Evolutionary conservation across 2,329 filamentous ascomycete species (phyloP).

Genomic region (Xylaria sp.): DNA sequence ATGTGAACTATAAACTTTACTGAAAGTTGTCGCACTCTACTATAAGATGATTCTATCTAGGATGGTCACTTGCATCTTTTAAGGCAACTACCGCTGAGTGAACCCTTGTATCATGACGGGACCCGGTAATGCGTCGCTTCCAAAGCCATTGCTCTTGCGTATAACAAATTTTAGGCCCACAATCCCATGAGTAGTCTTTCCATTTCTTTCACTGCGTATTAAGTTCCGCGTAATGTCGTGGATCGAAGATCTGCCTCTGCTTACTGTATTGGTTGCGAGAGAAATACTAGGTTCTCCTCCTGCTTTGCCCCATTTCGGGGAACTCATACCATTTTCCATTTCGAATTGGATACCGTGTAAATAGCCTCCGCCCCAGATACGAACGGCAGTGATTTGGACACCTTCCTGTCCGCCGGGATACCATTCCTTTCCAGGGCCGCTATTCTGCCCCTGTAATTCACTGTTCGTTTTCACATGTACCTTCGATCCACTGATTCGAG

Average conservation of each 20-base stretch:
- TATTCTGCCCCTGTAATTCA: constrained; percentile 17
- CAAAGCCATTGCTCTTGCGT: constrained; percentile 1
- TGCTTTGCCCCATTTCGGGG: constrained; percentile 26
- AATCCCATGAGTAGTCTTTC: background rate
- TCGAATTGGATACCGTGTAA: constrained; percentile 27
- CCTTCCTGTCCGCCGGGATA: constrained; percentile 7
- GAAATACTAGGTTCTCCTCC: constrained; percentile 21
- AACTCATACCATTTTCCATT: constrained; percentile 24
- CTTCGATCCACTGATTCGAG: constrained; percentile 20
- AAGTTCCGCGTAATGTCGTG: background rate
- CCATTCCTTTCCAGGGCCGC: constrained; percentile 23
- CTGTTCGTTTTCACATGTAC: constrained; percentile 12
- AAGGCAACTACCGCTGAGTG: background rate
- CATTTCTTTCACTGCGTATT: background rate
- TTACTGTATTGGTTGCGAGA: background rate
- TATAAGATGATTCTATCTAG: too few relatives aligned
- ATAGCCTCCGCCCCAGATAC: constrained; percentile 15
- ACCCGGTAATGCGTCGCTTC: constrained; percentile 7
- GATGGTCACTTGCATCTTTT: too few relatives aligned
- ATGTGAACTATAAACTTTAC: too few relatives aligned
- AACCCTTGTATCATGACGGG: constrained; percentile 10
- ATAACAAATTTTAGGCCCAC: constrained; percentile 20
- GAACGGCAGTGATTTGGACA: constrained; percentile 2
- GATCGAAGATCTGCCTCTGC: background rate
- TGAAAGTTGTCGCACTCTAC: too few relatives aligned